A percentile compares a stretch with the other conserved stretches of the same genome.
Evolutionary conservation across 306 rosid genomes (phyloP).

Genomic region (Cicer bijugum): DNA sequence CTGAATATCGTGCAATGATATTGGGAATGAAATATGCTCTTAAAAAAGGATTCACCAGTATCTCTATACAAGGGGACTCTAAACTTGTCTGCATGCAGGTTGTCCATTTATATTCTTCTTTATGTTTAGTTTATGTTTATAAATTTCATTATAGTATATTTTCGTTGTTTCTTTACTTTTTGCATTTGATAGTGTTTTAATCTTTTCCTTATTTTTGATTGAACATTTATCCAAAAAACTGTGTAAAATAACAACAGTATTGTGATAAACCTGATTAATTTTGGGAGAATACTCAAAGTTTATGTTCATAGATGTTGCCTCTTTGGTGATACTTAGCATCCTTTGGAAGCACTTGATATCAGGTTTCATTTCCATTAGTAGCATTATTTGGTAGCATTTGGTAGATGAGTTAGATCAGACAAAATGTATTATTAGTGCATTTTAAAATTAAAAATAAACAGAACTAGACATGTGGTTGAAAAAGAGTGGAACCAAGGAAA

Average conservation of each 20-base stretch:
- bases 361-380: not conserved
- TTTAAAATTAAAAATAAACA: not conserved
- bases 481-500: not conserved
- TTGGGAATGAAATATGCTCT: constrained; percentile 89
- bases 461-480: not conserved
- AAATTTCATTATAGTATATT: not conserved
- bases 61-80: constrained; percentile 81
- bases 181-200: not conserved
- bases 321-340: constrained; percentile 5
- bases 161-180: constrained; percentile 26
- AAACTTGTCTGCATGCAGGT: constrained; percentile 98
- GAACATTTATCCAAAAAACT: not conserved
- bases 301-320: not conserved
- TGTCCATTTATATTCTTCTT: constrained; percentile 40
- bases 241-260: not conserved
- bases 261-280: not conserved
- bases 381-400: not conserved
- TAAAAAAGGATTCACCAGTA: constrained; percentile 71
- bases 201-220: constrained; percentile 31
- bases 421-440: not conserved
- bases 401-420: not conserved
- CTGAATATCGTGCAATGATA: constrained; percentile 91
- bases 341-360: not conserved
- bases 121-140: not conserved
- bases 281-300: not conserved